These are phyloP conservation scores for Cinnamomum chago DNA, from an alignment of 164 flowering plant species.

Conservation along the genomic window DNA sequence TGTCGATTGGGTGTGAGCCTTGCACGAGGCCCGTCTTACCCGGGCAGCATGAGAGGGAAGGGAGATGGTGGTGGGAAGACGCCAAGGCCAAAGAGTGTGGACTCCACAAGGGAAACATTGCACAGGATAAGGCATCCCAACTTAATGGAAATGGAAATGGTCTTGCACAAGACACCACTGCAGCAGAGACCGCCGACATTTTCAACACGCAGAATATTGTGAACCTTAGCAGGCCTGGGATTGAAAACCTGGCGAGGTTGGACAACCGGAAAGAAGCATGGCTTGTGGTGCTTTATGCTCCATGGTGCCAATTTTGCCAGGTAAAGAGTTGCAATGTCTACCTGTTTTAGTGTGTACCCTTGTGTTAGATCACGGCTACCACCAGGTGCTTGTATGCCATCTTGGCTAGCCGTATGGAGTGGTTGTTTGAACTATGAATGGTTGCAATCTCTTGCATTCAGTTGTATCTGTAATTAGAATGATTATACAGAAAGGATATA, in stretches of 20 bases:
- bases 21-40: slow-evolving; percentile 95
- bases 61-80: slow-evolving; percentile 99
- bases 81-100: slow-evolving; percentile 98
- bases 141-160: slow-evolving; percentile 43
- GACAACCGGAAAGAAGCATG: slow-evolving; percentile 70
- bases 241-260: slow-evolving; percentile 65
- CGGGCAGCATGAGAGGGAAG: slow-evolving; percentile 97
- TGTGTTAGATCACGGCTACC: no score
- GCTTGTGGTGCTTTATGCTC: slow-evolving; percentile 90
- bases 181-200: slow-evolving; percentile 40
- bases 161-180: slow-evolving; percentile 3
- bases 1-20: slow-evolving; percentile 95
- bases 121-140: slow-evolving; percentile 23
- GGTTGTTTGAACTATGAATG: no score
- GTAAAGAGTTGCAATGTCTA: slow-evolving; percentile 18
- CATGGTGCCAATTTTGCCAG: slow-evolving; percentile 99
- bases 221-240: slow-evolving; percentile 60
- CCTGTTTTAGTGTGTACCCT: background rate
- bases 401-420: no score
- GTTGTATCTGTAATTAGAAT: no score
- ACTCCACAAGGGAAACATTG: slow-evolving; percentile 89
- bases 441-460: no score
- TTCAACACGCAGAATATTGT: slow-evolving; percentile 52
- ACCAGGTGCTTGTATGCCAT: no score
- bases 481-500: background rate